These are phyloP conservation scores for Macrolepiota dolichaula DNA, from an alignment of 768 basidiomycete species.

Conservation along the genomic window DNA sequence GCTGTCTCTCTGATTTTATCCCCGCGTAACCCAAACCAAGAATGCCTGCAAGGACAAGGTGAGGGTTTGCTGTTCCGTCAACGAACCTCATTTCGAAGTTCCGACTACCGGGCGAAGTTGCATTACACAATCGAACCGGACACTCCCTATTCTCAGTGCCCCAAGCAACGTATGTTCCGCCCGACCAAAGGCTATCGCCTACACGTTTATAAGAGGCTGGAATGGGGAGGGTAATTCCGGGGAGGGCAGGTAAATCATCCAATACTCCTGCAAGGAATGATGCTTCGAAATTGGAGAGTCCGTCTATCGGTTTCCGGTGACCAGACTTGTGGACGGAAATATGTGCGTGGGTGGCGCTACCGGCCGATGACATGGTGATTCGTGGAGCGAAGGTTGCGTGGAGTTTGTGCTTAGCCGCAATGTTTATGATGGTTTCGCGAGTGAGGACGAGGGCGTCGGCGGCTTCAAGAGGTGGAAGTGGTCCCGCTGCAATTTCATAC, in stretches of 20 bases:
- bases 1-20: slow-evolving; percentile 33
- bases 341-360: slow-evolving; percentile 59
- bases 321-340: slow-evolving; percentile 54
- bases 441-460: slow-evolving; percentile 66
- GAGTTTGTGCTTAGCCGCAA: slow-evolving; percentile 61
- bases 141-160: slow-evolving; percentile 69
- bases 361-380: slow-evolving; percentile 38
- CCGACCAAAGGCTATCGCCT: slow-evolving; percentile 62
- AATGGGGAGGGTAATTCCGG: slow-evolving; percentile 58
- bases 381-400: slow-evolving; percentile 67
- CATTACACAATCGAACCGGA: slow-evolving; percentile 56
- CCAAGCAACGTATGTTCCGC: slow-evolving; percentile 69
- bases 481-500: slow-evolving; percentile 68
- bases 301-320: slow-evolving; percentile 3
- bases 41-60: slow-evolving; percentile 55
- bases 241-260: slow-evolving; percentile 52
- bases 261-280: slow-evolving; percentile 63
- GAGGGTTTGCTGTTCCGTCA: slow-evolving; percentile 63
- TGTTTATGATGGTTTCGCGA: slow-evolving; percentile 63
- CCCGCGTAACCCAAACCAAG: slow-evolving; percentile 54
- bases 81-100: slow-evolving; percentile 62
- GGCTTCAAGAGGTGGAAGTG: slow-evolving; percentile 59
- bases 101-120: slow-evolving; percentile 38
- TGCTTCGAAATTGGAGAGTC: slow-evolving; percentile 36
- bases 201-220: slow-evolving; percentile 63